Conservation (phyloP, 768 basidiomycete species). For the Mycena pura region DNA sequence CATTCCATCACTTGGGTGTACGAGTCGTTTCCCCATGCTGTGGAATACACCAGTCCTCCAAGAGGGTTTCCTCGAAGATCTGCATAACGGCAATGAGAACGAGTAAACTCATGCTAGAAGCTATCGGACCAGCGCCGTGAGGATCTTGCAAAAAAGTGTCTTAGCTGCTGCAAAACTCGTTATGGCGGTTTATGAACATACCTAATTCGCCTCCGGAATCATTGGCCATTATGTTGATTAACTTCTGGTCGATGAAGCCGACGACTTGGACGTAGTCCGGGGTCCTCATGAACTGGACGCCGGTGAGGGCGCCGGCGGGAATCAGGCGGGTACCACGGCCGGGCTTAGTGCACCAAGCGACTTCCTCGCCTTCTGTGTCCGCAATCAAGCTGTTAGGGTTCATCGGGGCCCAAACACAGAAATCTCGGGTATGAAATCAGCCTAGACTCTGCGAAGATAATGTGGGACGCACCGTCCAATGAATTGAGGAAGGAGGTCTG, state of each 20-base stretch:
- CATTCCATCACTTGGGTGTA: constrained; percentile 69
- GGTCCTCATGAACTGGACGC: constrained; percentile 68
- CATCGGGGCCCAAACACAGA: constrained; percentile 70
- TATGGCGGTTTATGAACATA: constrained; percentile 73
- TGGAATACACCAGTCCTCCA: constrained; percentile 74
- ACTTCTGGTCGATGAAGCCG: constrained; percentile 69
- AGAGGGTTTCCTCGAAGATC: constrained; percentile 72
- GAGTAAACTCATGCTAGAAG: not conserved
- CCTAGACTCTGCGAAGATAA: not conserved
- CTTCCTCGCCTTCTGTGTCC: constrained; percentile 71
- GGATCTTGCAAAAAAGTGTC: constrained; percentile 44
- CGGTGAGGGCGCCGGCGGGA: constrained; percentile 66
- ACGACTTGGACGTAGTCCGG: constrained; percentile 65
- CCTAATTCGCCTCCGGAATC: constrained; percentile 84
- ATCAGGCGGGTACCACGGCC: constrained; percentile 77
- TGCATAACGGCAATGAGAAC: not conserved
- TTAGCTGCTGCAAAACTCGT: constrained; percentile 6
- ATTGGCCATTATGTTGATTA: constrained; percentile 53
- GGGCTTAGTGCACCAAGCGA: constrained; percentile 80
- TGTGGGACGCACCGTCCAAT: constrained; percentile 49
- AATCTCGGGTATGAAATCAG: constrained; percentile 51
- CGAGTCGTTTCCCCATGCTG: constrained; percentile 51
- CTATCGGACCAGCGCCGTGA: constrained; percentile 67
- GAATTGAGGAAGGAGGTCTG: constrained; percentile 59
- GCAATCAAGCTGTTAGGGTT: constrained; percentile 61